A percentile compares a stretch with the other conserved stretches of the same genome.
Evolutionary conservation across 75 land plant genomes (phyloP).

Genomic region (Selaginella tamariscina): DNA sequence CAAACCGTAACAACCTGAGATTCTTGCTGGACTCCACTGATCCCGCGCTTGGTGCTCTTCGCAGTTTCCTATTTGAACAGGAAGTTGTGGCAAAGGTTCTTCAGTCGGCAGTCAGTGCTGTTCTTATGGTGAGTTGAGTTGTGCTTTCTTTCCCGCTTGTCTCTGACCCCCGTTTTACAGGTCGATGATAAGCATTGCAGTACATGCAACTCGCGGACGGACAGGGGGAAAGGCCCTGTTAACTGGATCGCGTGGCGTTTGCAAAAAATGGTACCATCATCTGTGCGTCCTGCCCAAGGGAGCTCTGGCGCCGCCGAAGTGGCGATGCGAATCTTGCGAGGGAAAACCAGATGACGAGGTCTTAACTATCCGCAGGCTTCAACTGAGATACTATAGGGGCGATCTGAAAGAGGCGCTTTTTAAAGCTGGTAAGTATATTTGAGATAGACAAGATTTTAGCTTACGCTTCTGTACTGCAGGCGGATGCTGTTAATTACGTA

Average conservation of each 20-base stretch:
- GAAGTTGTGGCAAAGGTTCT: constrained; percentile 1
- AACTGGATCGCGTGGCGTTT: neutral
- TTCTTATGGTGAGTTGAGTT: constrained; percentile 1
- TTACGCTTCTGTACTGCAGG: neutral
- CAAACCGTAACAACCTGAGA: neutral
- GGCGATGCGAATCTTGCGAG: neutral
- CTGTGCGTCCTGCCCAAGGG: neutral
- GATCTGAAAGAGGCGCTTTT: constrained; percentile 1
- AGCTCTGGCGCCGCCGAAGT: neutral
- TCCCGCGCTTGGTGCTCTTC: neutral
- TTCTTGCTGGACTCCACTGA: neutral
- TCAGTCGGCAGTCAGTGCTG: neutral
- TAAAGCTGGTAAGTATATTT: neutral
- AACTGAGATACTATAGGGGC: neutral
- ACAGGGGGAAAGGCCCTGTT: neutral
- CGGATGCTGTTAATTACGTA: neutral
- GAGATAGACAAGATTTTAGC: constrained; percentile 1
- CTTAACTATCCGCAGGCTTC: neutral
- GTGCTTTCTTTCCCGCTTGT: constrained; percentile 1
- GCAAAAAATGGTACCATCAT: neutral
- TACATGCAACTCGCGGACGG: neutral
- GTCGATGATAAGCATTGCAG: neutral
- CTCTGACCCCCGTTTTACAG: neutral
- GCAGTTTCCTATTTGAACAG: neutral
- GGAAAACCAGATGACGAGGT: constrained; percentile 1